Conservation (phyloP, 2,329 filamentous ascomycete species). For the Arthrobotrys conoides region DNA sequence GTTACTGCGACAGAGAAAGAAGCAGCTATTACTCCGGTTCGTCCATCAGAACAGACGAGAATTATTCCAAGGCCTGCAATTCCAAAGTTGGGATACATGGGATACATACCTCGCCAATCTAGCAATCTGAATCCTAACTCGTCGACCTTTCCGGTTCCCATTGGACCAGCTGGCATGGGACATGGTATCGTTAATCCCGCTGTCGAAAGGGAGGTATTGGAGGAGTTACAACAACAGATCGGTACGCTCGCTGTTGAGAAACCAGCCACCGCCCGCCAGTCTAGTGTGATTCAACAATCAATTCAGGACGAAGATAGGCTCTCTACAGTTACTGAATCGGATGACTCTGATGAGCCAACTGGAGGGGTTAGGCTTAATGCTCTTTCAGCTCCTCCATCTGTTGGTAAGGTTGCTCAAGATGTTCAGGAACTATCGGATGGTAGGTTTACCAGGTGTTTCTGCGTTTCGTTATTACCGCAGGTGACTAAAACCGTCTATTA, state of each 20-base stretch:
- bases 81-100: background rate
- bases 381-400: background rate
- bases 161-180: background rate
- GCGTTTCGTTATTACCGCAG: background rate
- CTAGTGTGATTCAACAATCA: background rate
- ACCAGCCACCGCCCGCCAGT: background rate
- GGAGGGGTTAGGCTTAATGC: slow-evolving; percentile 6
- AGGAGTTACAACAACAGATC: background rate
- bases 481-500: too few species aligned
- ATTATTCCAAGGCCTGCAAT: background rate
- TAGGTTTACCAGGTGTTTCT: background rate
- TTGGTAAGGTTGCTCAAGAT: too few species aligned
- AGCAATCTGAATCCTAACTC: background rate
- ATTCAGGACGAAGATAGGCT: background rate
- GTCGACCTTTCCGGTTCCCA: background rate
- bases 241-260: slow-evolving; percentile 3
- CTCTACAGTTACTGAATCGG: background rate
- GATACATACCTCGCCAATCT: background rate
- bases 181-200: slow-evolving; percentile 1
- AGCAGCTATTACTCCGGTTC: background rate
- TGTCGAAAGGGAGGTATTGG: background rate
- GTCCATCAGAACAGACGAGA: background rate
- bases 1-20: background rate
- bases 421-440: background rate
- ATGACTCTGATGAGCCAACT: background rate